Evolutionary conservation across 306 rosid species (phyloP), one percentile per base, ranked within the genome.

Genomic region (Cicer pinnatifidum): DNA sequence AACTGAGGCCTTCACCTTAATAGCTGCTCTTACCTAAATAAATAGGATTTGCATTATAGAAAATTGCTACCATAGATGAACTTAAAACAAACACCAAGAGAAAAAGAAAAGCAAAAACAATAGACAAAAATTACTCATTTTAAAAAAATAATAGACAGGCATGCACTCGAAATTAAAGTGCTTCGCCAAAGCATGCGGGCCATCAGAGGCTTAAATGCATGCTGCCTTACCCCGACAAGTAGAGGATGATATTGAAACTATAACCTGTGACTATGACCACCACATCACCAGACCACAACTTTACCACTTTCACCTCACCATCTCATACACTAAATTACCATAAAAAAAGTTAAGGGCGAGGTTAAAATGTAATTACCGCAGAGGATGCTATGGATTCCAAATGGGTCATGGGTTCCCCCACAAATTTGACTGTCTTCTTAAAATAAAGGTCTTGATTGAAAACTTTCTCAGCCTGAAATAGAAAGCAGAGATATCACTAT

Each of bases 351-450:
- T 15, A 45, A 64, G 60, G 67, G 41, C 61, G 63, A 11, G 20
- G 20, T 44, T 60, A 45, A 75, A 41, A 64, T 41, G 77, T 66
- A 59, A 73, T 68, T 84, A 93, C 98, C 85, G 98, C 99, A 13
- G 99, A 91, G 61, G 99, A 95, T 54, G 99, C 97, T 81, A 95
- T 95, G 72, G 99, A 91, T 85, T 95, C 99, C 93, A 95, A 85
- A 83, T 95, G 99, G 63, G 97, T 77, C 99, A 95, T 95, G 13
- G 99, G 99, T 71, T 95, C 99, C 83, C 97, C 97, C 67, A 91
- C 97, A 78, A 73, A 87, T 86, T 88, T 95, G 80, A 90, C 93
- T 43, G 97, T 91, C 86, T 64, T 91, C 92, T 95, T 95, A 81
- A 95, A 95, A 83, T 87, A 91, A 80, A 91, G 82, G 73, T 95